A percentile compares a stretch with the other conserved stretches of the same genome.
These are phyloP conservation scores for Chrysoporthe austroafricana DNA, from an alignment of 2,329 filamentous ascomycete species.

Conservation along the genomic window DNA sequence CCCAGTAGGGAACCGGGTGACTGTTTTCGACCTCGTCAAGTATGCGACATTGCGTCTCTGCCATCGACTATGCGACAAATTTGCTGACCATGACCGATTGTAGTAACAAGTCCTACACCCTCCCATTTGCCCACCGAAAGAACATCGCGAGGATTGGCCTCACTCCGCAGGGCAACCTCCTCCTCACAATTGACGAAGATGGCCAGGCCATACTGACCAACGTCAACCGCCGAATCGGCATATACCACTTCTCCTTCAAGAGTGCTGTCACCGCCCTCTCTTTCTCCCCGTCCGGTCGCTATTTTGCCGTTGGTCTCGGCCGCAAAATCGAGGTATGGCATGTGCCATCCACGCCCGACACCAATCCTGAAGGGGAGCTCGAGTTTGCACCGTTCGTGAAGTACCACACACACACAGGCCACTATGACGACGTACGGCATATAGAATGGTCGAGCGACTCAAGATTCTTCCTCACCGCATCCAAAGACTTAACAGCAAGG, in stretches of 20 bases:
- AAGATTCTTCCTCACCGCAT: slow-evolving; percentile 89
- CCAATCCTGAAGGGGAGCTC: slow-evolving; percentile 76
- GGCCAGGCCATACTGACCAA: slow-evolving; percentile 93
- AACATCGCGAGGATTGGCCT: slow-evolving; percentile 90
- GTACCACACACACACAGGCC: slow-evolving; percentile 82
- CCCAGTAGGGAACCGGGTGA: slow-evolving; percentile 93
- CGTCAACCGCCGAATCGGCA: slow-evolving; percentile 78
- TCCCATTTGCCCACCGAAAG: slow-evolving; percentile 89
- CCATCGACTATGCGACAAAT: slow-evolving; percentile 38
- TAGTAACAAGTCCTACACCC: slow-evolving; percentile 85
- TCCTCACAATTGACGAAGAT: slow-evolving; percentile 92
- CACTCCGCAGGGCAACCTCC: slow-evolving; percentile 85
- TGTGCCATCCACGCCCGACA: slow-evolving; percentile 86
- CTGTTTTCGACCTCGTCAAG: slow-evolving; percentile 96
- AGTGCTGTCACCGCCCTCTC: slow-evolving; percentile 79
- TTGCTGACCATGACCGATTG: slow-evolving; percentile 2
- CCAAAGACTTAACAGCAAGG: slow-evolving; percentile 87
- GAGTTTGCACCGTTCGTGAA: slow-evolving; percentile 95
- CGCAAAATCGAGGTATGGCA: slow-evolving; percentile 94
- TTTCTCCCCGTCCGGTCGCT: slow-evolving; percentile 87
- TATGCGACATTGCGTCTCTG: slow-evolving; percentile 46
- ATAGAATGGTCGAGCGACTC: slow-evolving; percentile 98
- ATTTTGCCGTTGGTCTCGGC: slow-evolving; percentile 88
- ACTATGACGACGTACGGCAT: slow-evolving; percentile 84
- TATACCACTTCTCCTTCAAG: slow-evolving; percentile 97